Evolutionary conservation across 768 basidiomycete species (phyloP).

Genomic region (Boletus rubroflammeus): DNA sequence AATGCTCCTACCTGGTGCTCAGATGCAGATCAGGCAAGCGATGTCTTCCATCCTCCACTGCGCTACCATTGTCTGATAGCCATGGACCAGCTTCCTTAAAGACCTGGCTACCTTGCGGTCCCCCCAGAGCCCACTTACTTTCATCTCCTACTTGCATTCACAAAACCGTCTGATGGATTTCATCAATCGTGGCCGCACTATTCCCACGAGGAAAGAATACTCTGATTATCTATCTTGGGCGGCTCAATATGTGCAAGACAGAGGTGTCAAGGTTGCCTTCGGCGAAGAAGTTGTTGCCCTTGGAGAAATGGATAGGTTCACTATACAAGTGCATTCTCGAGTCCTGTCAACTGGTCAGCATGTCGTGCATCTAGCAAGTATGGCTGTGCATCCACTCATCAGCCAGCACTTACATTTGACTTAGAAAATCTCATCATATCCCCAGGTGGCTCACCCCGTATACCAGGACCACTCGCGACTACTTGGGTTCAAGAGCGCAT

Average conservation of each 20-base stretch:
- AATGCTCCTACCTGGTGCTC: conserved; percentile 49
- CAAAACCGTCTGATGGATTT: conserved; percentile 47
- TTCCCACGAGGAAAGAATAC: conserved; percentile 51
- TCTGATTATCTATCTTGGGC: conserved; percentile 55
- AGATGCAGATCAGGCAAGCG: conserved; percentile 51
- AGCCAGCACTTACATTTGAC: neutral
- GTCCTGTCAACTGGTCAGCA: conserved; percentile 35
- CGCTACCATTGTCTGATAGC: conserved; percentile 3
- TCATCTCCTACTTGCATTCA: conserved; percentile 49
- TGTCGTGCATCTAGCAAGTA: conserved; percentile 37
- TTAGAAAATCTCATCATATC: conserved; percentile 48
- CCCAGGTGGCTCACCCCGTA: conserved; percentile 45
- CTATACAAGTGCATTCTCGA: conserved; percentile 38
- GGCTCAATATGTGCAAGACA: conserved; percentile 40
- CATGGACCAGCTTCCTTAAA: conserved; percentile 42
- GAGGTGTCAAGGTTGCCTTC: conserved; percentile 42
- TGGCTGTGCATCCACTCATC: conserved; percentile 16
- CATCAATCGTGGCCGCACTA: conserved; percentile 50
- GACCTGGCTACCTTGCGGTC: conserved; percentile 52
- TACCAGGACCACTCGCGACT: conserved; percentile 37
- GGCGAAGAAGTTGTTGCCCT: conserved; percentile 46
- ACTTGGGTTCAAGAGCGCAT: conserved; percentile 34
- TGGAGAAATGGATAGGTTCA: conserved; percentile 30
- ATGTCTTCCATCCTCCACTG: neutral
- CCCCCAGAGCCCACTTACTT: conserved; percentile 49